These are phyloP conservation scores for Endoconidiophora laricicola DNA, from an alignment of 2,329 filamentous ascomycete species.

Conservation along the genomic window DNA sequence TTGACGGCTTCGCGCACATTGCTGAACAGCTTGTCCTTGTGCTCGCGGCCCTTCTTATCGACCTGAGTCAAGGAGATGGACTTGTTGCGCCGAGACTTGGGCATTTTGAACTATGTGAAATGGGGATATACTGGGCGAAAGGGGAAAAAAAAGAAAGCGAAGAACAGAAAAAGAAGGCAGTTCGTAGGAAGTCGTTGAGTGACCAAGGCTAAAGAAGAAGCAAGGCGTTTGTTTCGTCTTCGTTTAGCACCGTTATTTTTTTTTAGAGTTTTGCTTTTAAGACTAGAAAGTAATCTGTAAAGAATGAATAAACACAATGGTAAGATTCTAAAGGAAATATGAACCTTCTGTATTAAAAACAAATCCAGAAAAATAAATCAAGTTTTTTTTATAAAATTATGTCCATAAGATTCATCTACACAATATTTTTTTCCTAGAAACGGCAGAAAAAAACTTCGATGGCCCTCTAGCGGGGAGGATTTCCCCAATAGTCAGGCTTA, in stretches of 20 bases:
- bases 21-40: conserved; percentile 75
- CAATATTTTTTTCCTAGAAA: background rate
- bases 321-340: too few species aligned
- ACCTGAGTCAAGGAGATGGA: conserved; percentile 83
- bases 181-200: background rate
- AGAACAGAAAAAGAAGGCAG: background rate
- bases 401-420: background rate
- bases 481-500: background rate
- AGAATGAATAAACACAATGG: too few species aligned
- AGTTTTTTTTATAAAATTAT: too few species aligned
- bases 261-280: too few species aligned
- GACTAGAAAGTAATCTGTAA: too few species aligned
- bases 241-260: too few species aligned
- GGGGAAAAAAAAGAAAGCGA: background rate
- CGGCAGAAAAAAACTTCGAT: too few species aligned
- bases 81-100: conserved; percentile 86
- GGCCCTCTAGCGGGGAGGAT: conserved; percentile 11
- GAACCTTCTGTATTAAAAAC: too few species aligned
- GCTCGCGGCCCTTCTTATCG: conserved; percentile 80
- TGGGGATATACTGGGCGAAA: background rate
- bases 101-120: conserved; percentile 45
- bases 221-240: background rate
- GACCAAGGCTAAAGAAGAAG: conserved; percentile 3
- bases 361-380: background rate
- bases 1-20: conserved; percentile 75